Base-by-base conservation (phyloP, 441 rosid species). In the Cnidoscolus chayamansa region DNA sequence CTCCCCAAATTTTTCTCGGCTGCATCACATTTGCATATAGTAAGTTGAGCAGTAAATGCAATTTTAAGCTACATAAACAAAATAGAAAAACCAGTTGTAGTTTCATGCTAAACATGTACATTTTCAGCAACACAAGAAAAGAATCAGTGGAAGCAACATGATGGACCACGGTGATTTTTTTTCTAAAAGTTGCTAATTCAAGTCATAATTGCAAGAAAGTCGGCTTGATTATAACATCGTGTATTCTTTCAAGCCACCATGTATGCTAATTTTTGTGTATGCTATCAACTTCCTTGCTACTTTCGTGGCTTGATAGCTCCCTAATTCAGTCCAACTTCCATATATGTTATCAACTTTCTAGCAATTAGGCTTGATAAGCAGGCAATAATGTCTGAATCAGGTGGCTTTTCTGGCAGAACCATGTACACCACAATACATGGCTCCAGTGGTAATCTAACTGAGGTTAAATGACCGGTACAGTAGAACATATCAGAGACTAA, bases 1-100 rank as follows among this genome's bases (percentile, higher is more conserved):
- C 85, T 94, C 97, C 69, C 97, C 97, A 1, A 94, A 94, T 82
- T 70, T 89, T 73, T 94, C 98, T 70, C 98, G 98, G 85, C 98
- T 94, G 87, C 82, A 90, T 7, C 49, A 47, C 17, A 50, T 67
- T 32, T 47, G 51, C 60, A 47, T 19, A 60, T 15, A 45, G n/a
- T 53, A 25, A 61, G 32, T 60, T 56, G 37, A 32, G 2, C 49
- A 65, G 35, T 32, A 43, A 7, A 65, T 15, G 31, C 50, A 55
- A 48, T 4, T 45, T 37, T 25, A 3, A 13, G 55, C 17, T 40
- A 40, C 7, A 40, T 40, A 40, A 40, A 40, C 45, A 40, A 40
- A 40, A 40, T 40, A 40, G 7, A 40, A 40, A 40, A 6, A 7
- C 45, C 45, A 40, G 4, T 40, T 5, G 7, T 40, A 20, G 40